phyloP scores from a whole-genome alignment of 2,329 filamentous ascomycete genomes.

The Cyclaneusma minus region DNA sequence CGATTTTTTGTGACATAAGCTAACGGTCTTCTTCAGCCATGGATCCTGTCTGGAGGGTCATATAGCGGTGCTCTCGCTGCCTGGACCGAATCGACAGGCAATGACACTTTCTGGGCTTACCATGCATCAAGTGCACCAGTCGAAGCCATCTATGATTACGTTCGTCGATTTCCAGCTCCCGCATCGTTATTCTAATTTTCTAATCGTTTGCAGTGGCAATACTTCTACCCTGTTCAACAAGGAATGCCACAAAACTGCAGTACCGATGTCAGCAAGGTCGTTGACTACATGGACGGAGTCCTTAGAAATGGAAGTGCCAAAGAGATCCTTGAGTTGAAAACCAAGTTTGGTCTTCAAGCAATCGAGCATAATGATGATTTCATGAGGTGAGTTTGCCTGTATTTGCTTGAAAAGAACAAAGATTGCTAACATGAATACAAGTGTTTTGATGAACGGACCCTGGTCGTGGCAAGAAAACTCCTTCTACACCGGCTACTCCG shows the following conservation, averaged over 20 bases:
- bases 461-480: constrained; percentile 40
- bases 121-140: constrained; percentile 39
- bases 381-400: constrained; percentile 10
- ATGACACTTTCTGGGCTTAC: constrained; percentile 45
- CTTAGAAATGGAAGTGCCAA: constrained; percentile 24
- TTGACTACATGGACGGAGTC: constrained; percentile 36
- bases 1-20: neutral
- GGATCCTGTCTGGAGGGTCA: constrained; percentile 38
- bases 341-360: constrained; percentile 32
- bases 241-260: constrained; percentile 45
- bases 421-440: constrained; percentile 7
- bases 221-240: constrained; percentile 37
- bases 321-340: constrained; percentile 29
- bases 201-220: constrained; percentile 30
- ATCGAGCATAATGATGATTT: constrained; percentile 27
- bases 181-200: constrained; percentile 2
- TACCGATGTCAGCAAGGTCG: constrained; percentile 31
- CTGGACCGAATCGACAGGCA: constrained; percentile 34
- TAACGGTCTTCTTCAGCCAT: constrained; percentile 23
- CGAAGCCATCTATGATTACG: constrained; percentile 36
- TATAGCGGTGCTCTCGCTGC: constrained; percentile 40
- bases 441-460: constrained; percentile 36
- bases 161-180: constrained; percentile 8
- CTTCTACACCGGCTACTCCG: constrained; percentile 31
- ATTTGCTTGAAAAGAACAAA: neutral